Evolutionary conservation across 495 filamentous ascomycete genomes (phyloP), one percentile per base, ranked within the genome.

Genomic region (Xylaria castorea): DNA sequence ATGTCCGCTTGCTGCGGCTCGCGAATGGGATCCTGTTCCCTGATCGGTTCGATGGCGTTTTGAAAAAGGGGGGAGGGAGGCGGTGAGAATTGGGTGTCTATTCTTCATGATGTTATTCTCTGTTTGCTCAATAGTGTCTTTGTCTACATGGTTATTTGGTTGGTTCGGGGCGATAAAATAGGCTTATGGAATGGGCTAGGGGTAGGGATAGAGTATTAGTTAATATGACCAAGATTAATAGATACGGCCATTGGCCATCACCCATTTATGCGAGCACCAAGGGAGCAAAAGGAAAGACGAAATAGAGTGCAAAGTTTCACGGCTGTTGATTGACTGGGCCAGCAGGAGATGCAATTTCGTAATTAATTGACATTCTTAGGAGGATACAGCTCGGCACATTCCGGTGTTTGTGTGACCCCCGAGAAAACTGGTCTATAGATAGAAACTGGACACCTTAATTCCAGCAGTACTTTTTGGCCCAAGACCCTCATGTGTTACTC

Each of bases 11-110:
- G 34, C 48, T 85, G 36, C 70, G 75, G 3, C 75, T 81, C 67
- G 83, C 83, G 14, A 85, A 86, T 64, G 80, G 71, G 36, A 85
- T 85, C n/a, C 70, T 86, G 60, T 85, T 86, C 74, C 84, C 83
- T 0, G 81, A 84, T 70, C 78, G 81, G 51, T 85, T 80, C 62
- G 81, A 83, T 68, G 75, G 77, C 71, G 62, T 78, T 57, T 76
- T 62, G n/a, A 44, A 64, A 60, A 70, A 57, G 48, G 63, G 73
- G 6, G 65, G 67, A 34, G 50, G 66, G 12, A 69, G 65, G 44
- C 64, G 65, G 57, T 66, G 63, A 66, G 44, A 32, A 44, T 16
- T 40, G 12, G 18, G 18, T 11, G 11, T 67, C 30, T 20, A 18
- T 25, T 64, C n/a, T 64, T 40, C 7, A 30, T 48, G 1, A 32